Conservation (phyloP, 2,329 filamentous ascomycete species). For the Grosmannia clavigera region DNA sequence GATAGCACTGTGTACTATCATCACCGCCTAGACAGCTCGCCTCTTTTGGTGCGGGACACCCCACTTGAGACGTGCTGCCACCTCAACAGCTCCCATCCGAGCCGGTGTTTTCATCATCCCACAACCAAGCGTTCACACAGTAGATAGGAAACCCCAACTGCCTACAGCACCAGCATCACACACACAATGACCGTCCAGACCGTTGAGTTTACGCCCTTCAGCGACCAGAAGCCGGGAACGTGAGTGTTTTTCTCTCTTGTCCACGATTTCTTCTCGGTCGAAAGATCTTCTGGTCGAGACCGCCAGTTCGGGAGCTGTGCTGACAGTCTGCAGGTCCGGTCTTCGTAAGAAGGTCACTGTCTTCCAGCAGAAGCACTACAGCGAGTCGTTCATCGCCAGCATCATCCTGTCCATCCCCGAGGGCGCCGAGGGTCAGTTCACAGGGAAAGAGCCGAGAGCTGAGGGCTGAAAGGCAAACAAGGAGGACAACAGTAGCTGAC, state of each 20-base stretch:
- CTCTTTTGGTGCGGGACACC: not conserved
- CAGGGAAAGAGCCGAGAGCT: not conserved
- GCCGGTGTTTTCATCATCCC: not conserved
- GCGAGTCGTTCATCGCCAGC: constrained; percentile 87
- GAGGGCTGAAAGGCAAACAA: not conserved
- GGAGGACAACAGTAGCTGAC: not conserved
- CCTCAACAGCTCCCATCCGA: not conserved
- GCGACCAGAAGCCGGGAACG: constrained; percentile 98
- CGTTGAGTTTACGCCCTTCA: constrained; percentile 72
- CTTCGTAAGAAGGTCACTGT: constrained; percentile 98
- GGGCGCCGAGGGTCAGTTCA: constrained; percentile 58
- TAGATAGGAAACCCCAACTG: not conserved
- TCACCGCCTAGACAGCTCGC: not conserved
- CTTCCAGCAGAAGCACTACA: constrained; percentile 92
- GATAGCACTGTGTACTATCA: not conserved
- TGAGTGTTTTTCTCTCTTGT: constrained; percentile 42
- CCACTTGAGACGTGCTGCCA: not conserved
- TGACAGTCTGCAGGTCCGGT: constrained; percentile 55
- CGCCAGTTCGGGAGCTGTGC: not conserved
- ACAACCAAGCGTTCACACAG: not conserved
- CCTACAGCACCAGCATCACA: not conserved
- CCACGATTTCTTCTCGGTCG: not conserved
- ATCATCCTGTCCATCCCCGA: constrained; percentile 95
- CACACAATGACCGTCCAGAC: constrained; percentile 38
- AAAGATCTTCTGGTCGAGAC: not conserved